Conservation (phyloP, 2,329 filamentous ascomycete species). For the Dothistroma pini region DNA sequence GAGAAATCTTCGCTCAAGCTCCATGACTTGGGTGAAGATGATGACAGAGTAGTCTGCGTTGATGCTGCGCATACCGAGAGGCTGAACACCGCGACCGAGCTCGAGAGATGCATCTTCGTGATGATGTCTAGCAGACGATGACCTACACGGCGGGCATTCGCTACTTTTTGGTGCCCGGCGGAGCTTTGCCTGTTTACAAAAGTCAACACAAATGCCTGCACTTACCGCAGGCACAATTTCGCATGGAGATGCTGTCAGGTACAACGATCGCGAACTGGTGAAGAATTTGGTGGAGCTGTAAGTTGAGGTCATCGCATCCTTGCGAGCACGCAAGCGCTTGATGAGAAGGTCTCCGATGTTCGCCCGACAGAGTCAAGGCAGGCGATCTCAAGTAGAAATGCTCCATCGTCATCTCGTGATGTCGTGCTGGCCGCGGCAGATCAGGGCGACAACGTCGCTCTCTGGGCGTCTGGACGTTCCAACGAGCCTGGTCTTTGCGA, state of each 20-base stretch:
- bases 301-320: conserved; percentile 1
- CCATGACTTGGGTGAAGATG: conserved; percentile 3
- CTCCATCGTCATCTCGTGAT: neutral
- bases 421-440: too few relatives aligned
- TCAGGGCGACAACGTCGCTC: neutral
- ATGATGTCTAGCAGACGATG: neutral
- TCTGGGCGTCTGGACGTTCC: neutral
- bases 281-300: neutral
- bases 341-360: neutral
- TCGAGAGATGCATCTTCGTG: neutral
- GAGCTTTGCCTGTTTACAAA: neutral
- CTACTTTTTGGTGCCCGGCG: neutral
- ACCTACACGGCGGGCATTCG: neutral
- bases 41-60: conserved; percentile 12
- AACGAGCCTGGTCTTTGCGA: neutral
- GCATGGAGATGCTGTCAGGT: neutral
- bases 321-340: conserved; percentile 1
- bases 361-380: neutral
- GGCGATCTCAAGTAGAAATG: neutral
- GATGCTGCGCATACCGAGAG: conserved; percentile 15
- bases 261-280: conserved; percentile 1
- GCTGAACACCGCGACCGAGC: conserved; percentile 8
- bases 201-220: conserved; percentile 1
- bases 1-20: conserved; percentile 17
- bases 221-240: neutral